Evolutionary conservation across 805 yeast species (phyloP), one percentile per base, ranked within the genome.

Genomic region (Yarrowia sp.): DNA sequence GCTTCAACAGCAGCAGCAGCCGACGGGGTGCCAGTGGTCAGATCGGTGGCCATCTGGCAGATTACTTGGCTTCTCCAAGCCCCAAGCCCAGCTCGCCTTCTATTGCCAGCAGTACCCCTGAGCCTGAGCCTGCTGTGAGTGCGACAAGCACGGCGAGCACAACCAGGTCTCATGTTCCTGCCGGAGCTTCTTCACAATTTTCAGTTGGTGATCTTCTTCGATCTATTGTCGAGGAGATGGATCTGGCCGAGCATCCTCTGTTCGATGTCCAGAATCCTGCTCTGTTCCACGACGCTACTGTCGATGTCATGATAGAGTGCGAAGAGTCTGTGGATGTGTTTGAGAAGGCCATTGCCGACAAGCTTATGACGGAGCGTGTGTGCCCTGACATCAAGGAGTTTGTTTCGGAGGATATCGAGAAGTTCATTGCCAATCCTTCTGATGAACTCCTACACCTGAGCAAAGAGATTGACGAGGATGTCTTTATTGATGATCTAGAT

Each of bases 1-100:
- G 43, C 10, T 36, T 14, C 33, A 48, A 48, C 58, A 54, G 46
- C 19, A 19, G 35, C 17, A 54, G 38, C 46, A 35, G 41, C 3
- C 61, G 61, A 14, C 46, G 46, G 2, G 46, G 46, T n/a, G 46
- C 46, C 8, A 26, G 33, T 26, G 61, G 61, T 11, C 61, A 54
- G 26, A 54, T 54, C 26, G 61, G 61, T n/a, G 61, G 61, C 17
- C 61, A 54, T 3, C 26, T 54, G 3, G 61, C 61, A 1, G 61
- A 54, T 35, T 54, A 54, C 19, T 36, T 54, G 17, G 61, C 61
- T 7, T 54, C 61, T 26, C 61, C 61, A 11, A 54, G 61, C n/a
- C 61, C 61, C 28, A 36, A 54, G 61, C 61, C 61, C 35, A 35
- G 44, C 30, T 10, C 41, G 19, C 44, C 44, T 12, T 54, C 61